Base-by-base conservation (phyloP, 139 green algal genomes). In the Limnomonas spitsbergensis region DNA sequence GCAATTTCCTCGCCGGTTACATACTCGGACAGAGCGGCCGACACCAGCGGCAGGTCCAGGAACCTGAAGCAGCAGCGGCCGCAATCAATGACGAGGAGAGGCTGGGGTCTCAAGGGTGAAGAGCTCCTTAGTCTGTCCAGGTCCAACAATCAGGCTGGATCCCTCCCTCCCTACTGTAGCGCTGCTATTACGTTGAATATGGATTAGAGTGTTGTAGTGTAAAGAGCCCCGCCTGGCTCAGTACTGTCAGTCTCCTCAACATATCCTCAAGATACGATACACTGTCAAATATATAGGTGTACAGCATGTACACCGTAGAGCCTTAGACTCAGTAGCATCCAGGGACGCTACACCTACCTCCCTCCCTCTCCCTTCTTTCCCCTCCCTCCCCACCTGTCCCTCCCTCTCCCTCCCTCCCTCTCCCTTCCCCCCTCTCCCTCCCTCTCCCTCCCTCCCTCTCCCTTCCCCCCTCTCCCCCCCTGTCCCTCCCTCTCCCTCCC, bases 1-100 rank as follows among this genome's bases (percentile, higher is more conserved):
- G 79, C 72, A 27, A 94, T 79, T 80, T 96, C 92, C 20, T 61
- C 54, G 4, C 79, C 69, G 0, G 42, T 82, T 20, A 93, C 36
- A 24, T 88, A 66, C 38, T 71, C 80, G 1, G 47, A 0, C 36
- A 95, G 82, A 26, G 85, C 86, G 29, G 80, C 7, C 1, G 76
- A 37, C 9, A 72, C 53, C 26, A 26, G 3, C 26, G 7, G 9
- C 26, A 29, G 52, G 53, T 40, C 34, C 27, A 76, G 35, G 40
- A 77, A 83, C 77, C 52, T 82, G 69, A 29, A 68, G 27, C n/a
- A 29, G 4, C 66, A 40, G 29, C 2, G 24, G 66, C 24, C 9
- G 34, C 6, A 9, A 38, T 4, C 66, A 47, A 4, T 9, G 27
- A 34, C 2, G 7, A 29, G 26, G 2, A 2, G 66, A 39, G 24